Conservation (phyloP, 768 basidiomycete species). For the Kockovaella imperatae region DNA sequence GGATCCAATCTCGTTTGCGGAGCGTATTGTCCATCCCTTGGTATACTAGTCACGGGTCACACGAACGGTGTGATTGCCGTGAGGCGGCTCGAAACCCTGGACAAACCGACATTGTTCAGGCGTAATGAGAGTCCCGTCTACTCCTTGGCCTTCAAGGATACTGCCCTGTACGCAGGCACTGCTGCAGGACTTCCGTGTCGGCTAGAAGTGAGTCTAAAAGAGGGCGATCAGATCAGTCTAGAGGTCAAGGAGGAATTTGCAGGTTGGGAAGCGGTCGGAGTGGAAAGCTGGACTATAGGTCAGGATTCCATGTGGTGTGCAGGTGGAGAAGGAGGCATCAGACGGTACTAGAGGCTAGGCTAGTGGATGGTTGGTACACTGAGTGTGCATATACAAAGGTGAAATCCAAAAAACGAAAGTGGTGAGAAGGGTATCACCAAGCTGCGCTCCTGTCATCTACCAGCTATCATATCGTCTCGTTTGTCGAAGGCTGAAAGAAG, state of each 20-base stretch:
- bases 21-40: slow-evolving; percentile 46
- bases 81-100: slow-evolving; percentile 53
- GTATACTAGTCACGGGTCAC: slow-evolving; percentile 58
- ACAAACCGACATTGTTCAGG: slow-evolving; percentile 15
- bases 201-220: slow-evolving; percentile 7
- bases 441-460: too few species aligned
- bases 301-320: slow-evolving; percentile 34
- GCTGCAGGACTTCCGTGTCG: slow-evolving; percentile 36
- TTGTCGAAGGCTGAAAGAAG: not conserved
- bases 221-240: slow-evolving; percentile 6
- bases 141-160: slow-evolving; percentile 9
- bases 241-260: slow-evolving; percentile 35
- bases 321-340: slow-evolving; percentile 40
- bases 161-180: slow-evolving; percentile 25
- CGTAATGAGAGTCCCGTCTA: slow-evolving; percentile 35
- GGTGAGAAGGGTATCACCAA: not conserved
- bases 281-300: slow-evolving; percentile 27
- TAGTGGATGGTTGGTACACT: too few species aligned
- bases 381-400: too few species aligned
- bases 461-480: not conserved
- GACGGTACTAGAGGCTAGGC: slow-evolving; percentile 27
- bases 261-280: slow-evolving; percentile 39
- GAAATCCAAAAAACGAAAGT: not conserved
- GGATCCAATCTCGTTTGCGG: slow-evolving; percentile 48
- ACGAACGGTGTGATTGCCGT: slow-evolving; percentile 53